These are phyloP conservation scores for Hyaloperonospora arabidopsidis DNA, from an alignment of 352 stramenopile genomes.

Conservation along the genomic window DNA sequence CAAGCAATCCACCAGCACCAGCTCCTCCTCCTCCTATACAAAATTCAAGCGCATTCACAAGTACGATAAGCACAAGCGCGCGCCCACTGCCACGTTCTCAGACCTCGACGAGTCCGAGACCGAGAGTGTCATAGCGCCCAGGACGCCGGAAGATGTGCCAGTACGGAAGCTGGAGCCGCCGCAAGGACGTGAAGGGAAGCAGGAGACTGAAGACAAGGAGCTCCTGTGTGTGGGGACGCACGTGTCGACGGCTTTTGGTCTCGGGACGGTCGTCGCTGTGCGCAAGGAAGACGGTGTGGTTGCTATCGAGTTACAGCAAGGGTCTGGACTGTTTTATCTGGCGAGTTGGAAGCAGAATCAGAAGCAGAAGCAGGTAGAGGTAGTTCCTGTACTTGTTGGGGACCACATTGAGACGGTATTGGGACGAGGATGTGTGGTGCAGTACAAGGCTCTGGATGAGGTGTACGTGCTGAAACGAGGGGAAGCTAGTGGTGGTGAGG, in stretches of 20 bases:
- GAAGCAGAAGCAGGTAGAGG: constrained; percentile 28
- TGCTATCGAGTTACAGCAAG: constrained; percentile 41
- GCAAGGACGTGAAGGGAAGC: no score
- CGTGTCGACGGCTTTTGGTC: constrained; percentile 56
- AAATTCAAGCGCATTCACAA: no score
- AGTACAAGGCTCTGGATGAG: constrained; percentile 40
- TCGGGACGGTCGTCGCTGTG: constrained; percentile 49
- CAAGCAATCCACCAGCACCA: no score
- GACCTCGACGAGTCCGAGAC: constrained; percentile 49
- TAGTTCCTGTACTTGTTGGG: constrained; percentile 44
- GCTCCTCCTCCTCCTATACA: no score
- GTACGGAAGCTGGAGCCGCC: no score
- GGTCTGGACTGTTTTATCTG: constrained; percentile 24
- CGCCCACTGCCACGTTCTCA: constrained; percentile 35
- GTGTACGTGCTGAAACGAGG: constrained; percentile 44
- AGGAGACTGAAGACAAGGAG: no score
- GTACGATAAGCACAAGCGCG: constrained; percentile 22
- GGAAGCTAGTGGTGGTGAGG: constrained; percentile 23
- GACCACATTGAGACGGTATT: constrained; percentile 55
- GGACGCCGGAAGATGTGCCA: no score
- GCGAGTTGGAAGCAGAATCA: no score
- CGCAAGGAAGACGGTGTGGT: constrained; percentile 45
- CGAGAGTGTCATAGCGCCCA: no score
- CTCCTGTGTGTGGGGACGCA: constrained; percentile 36
- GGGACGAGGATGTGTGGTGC: constrained; percentile 45